Evolutionary conservation across 371 early-diverging fungal genomes (phyloP).

Genomic region (Rhizopus delemar): DNA sequence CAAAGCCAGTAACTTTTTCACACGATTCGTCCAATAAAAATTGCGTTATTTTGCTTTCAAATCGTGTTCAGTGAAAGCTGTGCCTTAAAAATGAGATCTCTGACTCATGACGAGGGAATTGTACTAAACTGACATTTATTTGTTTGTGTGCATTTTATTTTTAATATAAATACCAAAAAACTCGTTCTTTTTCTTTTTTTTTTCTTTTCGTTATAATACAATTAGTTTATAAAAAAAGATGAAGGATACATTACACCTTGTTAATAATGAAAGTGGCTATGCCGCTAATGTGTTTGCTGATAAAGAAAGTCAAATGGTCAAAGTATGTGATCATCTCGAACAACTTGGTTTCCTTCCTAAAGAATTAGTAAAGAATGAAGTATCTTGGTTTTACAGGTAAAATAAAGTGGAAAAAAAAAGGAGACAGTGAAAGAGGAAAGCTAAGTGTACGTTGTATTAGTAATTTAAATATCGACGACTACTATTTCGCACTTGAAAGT

Average conservation of each 20-base stretch:
- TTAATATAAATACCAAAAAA: neutral
- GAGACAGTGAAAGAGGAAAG: neutral
- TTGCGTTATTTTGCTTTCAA: neutral
- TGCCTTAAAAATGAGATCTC: slow-evolving; percentile 2
- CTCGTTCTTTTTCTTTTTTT: neutral
- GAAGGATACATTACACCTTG: neutral
- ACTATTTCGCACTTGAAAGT: slow-evolving; percentile 91
- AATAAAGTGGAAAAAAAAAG: slow-evolving; percentile 13
- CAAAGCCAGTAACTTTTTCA: neutral
- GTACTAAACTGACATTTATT: neutral
- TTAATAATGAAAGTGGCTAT: slow-evolving; percentile 52
- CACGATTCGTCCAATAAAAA: slow-evolving; percentile 2
- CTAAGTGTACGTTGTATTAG: slow-evolving; percentile 35
- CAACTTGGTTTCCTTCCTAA: slow-evolving; percentile 90
- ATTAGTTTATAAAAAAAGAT: neutral
- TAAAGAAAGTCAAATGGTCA: slow-evolving; percentile 88
- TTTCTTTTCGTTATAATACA: neutral
- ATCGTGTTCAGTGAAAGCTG: neutral
- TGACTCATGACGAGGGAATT: neutral
- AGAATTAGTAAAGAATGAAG: slow-evolving; percentile 87
- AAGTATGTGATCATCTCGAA: slow-evolving; percentile 80
- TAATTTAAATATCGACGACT: slow-evolving; percentile 96
- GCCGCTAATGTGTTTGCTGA: slow-evolving; percentile 79
- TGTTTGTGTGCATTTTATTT: neutral
- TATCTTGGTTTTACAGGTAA: slow-evolving; percentile 95